Conservation (phyloP, 768 basidiomycete genomes). For the Chalciporus piperatus region DNA sequence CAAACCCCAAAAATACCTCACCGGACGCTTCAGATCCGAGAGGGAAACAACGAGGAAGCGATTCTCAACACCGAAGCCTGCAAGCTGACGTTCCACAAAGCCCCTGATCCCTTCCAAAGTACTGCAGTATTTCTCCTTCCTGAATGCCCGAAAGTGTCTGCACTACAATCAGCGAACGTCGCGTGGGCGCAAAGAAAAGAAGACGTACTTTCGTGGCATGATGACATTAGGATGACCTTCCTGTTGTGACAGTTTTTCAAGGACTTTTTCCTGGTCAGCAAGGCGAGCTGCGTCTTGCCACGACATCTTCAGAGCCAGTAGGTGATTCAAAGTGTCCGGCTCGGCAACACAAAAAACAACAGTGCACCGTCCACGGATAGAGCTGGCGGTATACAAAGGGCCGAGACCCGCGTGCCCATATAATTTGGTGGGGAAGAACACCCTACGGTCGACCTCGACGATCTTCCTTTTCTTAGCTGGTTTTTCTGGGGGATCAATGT, state of each 20-base stretch:
- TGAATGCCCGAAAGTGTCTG: slow-evolving; percentile 21
- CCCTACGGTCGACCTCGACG: too few species aligned
- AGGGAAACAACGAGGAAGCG: too few species aligned
- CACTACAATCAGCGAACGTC: too few species aligned
- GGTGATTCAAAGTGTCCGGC: background rate
- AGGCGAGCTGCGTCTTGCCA: slow-evolving; percentile 9
- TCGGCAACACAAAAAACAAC: slow-evolving; percentile 5
- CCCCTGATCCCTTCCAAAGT: too few species aligned
- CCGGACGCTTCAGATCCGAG: too few species aligned
- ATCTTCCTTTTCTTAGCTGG: slow-evolving; percentile 9
- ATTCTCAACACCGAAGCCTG: too few species aligned
- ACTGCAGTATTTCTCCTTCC: too few species aligned
- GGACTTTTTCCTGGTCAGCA: background rate
- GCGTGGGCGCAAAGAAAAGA: background rate
- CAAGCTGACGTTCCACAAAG: too few species aligned
- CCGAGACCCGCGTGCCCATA: slow-evolving; percentile 1
- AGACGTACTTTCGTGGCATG: background rate
- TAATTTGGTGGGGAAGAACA: too few species aligned
- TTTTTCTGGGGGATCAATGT: too few species aligned
- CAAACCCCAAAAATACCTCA: too few species aligned
- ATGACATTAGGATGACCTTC: background rate
- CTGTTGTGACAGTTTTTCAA: background rate
- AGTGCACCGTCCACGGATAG: slow-evolving; percentile 11
- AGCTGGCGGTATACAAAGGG: slow-evolving; percentile 6
- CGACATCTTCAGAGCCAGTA: slow-evolving; percentile 1